These are phyloP conservation scores for Pythium folliculosum DNA, from an alignment of 352 stramenopile genomes.

Conservation along the genomic window DNA sequence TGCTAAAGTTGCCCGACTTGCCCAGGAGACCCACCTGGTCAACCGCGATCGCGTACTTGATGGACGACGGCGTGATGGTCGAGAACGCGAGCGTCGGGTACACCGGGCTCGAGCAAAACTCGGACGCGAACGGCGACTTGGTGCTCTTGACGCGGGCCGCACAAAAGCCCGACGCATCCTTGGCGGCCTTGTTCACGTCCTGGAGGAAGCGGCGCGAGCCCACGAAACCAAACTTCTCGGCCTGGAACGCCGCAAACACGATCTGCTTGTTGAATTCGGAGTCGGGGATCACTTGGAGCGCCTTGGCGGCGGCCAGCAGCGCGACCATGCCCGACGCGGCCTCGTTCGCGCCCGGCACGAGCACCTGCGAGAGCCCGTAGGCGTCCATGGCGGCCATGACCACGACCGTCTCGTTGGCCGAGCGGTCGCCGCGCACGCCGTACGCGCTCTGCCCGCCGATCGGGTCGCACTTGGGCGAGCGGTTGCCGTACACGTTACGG, in stretches of 20 bases:
- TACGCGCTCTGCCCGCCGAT: constrained; percentile 81
- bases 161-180: constrained; percentile 52
- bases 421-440: constrained; percentile 56
- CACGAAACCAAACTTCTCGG: constrained; percentile 82
- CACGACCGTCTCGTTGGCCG: constrained; percentile 55
- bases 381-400: constrained; percentile 84
- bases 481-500: constrained; percentile 69
- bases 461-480: constrained; percentile 68
- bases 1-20: constrained; percentile 54
- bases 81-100: constrained; percentile 65
- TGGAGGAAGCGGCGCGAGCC: constrained; percentile 77
- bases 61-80: constrained; percentile 49
- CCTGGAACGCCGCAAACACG: constrained; percentile 83
- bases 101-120: constrained; percentile 75
- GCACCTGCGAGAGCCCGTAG: constrained; percentile 65
- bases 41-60: constrained; percentile 75
- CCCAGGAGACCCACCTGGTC: constrained; percentile 72
- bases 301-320: constrained; percentile 69
- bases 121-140: constrained; percentile 52
- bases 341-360: constrained; percentile 73
- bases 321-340: constrained; percentile 73
- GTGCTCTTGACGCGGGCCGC: constrained; percentile 43
- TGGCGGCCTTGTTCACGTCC: constrained; percentile 58
- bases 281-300: constrained; percentile 66
- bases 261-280: constrained; percentile 68